Evolutionary conservation across 305 asterid genomes (phyloP).

Genomic region (Ajuga reptans): DNA sequence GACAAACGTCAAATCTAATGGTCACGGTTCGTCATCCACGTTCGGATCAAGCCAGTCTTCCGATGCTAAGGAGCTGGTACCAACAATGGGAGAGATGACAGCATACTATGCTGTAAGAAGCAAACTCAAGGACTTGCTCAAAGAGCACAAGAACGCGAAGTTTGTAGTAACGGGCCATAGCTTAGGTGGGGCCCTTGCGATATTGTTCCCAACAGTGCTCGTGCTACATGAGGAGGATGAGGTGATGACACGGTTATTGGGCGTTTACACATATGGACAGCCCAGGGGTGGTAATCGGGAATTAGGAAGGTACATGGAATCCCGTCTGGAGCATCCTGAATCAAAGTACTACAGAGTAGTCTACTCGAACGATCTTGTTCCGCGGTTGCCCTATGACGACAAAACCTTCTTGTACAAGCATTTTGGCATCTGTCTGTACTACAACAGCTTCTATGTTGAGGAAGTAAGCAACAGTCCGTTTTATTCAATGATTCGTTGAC

Average conservation of each 20-base stretch:
- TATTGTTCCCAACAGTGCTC: conserved; percentile 68
- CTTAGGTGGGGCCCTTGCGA: conserved; percentile 89
- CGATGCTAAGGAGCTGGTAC: conserved; percentile 18
- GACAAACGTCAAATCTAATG: neutral
- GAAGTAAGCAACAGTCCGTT: conserved; percentile 45
- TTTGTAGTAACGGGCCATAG: conserved; percentile 89
- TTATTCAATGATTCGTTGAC: neutral
- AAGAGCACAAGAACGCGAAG: conserved; percentile 60
- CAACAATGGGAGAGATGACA: conserved; percentile 38
- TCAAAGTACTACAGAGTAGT: conserved; percentile 70
- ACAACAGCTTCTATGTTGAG: conserved; percentile 65
- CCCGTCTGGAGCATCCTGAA: conserved; percentile 45
- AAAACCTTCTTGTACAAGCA: conserved; percentile 82
- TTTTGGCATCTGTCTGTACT: conserved; percentile 72
- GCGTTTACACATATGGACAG: conserved; percentile 78
- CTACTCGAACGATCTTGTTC: conserved; percentile 83
- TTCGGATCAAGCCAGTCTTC: conserved; percentile 19
- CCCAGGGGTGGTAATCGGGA: conserved; percentile 72
- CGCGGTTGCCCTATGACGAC: conserved; percentile 86
- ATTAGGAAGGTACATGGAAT: conserved; percentile 56
- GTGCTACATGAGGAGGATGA: conserved; percentile 59
- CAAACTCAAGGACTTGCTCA: conserved; percentile 49
- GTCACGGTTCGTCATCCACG: neutral
- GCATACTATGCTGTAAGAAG: conserved; percentile 61
- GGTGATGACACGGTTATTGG: conserved; percentile 48